A percentile compares a stretch with the other conserved stretches of the same genome.
phyloP scores from a whole-genome alignment of 2,329 filamentous ascomycete genomes.

The Simplicillium sp. region DNA sequence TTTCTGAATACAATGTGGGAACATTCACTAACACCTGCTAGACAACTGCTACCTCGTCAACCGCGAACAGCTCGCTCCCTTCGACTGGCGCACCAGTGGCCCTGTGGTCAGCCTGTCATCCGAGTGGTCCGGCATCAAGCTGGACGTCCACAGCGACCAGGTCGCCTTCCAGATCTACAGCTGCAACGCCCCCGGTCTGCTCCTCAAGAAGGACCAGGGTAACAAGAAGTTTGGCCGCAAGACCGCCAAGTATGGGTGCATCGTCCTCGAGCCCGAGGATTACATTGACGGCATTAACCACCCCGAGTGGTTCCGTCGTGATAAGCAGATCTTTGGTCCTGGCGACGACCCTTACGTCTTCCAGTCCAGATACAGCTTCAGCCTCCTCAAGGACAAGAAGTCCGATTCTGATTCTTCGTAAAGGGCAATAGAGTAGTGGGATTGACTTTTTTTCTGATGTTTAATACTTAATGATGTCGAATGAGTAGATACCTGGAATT shows the following conservation, averaged over 20 bases:
- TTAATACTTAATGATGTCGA: neutral
- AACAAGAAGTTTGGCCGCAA: slow-evolving; percentile 46
- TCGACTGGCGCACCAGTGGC: slow-evolving; percentile 52
- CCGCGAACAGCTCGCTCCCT: slow-evolving; percentile 44
- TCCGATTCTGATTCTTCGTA: slow-evolving; percentile 2
- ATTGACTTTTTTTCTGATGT: too few species aligned
- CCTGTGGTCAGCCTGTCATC: slow-evolving; percentile 61
- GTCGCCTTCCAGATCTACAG: slow-evolving; percentile 82
- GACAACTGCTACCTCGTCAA: slow-evolving; percentile 63
- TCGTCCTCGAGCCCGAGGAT: slow-evolving; percentile 87
- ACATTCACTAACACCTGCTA: slow-evolving; percentile 15
- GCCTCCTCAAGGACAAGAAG: slow-evolving; percentile 26
- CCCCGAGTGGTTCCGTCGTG: slow-evolving; percentile 69
- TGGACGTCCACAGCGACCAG: slow-evolving; percentile 78
- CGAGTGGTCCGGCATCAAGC: slow-evolving; percentile 69
- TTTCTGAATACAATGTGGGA: neutral
- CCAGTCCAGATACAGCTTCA: slow-evolving; percentile 52
- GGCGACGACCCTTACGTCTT: slow-evolving; percentile 52
- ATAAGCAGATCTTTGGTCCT: slow-evolving; percentile 50
- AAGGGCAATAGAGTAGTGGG: neutral
- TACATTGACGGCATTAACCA: slow-evolving; percentile 93
- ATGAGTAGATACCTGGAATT: neutral
- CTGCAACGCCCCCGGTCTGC: slow-evolving; percentile 69
- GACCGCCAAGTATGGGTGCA: slow-evolving; percentile 69
- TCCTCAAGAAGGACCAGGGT: slow-evolving; percentile 59